Evolutionary conservation across 1,139 yeast genomes (phyloP), one percentile per base, ranked within the genome.

Genomic region (Zygosaccharomyces pseudobailii): DNA sequence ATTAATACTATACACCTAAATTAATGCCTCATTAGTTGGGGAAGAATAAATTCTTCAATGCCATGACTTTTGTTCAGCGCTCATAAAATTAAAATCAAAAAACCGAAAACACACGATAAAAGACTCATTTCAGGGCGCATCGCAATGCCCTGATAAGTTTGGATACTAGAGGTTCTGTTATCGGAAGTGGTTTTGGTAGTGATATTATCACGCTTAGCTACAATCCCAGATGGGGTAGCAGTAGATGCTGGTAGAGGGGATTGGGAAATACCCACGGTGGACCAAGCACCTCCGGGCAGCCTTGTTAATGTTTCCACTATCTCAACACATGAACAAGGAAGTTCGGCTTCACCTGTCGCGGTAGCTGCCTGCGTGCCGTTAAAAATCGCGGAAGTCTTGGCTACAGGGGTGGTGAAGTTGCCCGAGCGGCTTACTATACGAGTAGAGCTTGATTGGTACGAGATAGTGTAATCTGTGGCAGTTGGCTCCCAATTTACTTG

Each of bases 221-320:
- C 41, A 10, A 32, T 38, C n/a, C 25, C 33, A 20, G 33, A 28
- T 21, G 41, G 33, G 9, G 34, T 20, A 13, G 20, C 24, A 8
- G 41, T 27, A 13, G 20, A 27, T 8, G 33, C 24, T 24, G 9
- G 20, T 8, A 38, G 21, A 13, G 41, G 41, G 6, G 41, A 38
- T 27, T 28, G 41, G 9, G 41, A 38, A 17, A 38, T 19, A 27
- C 34, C 41, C 17, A 30, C 24, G 2, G 41, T 38, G 22, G 41
- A 38, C 41, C 41, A 38, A 10, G 34, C 34, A 28, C 34, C 41
- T 19, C 34, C 41, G 22, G 41, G 19, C 4, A 19, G 17, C 20
- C 41, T 38, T 28, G 41, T 38, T 10, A 38, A 19, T 10, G 41
- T 38, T 20, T 38, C 41, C 19, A 38, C 41, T 8, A 38, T 20